Evolutionary conservation across 371 early-diverging fungal genomes (phyloP).

Genomic region (Thermomucor indicae-seudaticae): DNA sequence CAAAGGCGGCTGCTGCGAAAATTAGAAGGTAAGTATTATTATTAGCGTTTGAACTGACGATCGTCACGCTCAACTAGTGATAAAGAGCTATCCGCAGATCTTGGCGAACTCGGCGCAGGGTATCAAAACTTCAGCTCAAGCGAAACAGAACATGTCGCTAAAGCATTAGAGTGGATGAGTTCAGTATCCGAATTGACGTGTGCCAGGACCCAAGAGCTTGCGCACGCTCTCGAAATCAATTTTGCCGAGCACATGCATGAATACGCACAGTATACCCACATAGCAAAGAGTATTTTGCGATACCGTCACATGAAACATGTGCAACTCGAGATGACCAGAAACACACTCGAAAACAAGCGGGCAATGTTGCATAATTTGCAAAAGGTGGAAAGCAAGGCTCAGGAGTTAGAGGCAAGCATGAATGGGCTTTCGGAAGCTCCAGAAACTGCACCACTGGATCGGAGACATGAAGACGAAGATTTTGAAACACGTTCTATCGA

Average conservation of each 20-base stretch:
- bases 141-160: constrained; percentile 62
- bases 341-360: constrained; percentile 66
- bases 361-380: constrained; percentile 58
- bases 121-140: constrained; percentile 87
- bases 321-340: constrained; percentile 74
- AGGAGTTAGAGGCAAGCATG: constrained; percentile 50
- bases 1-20: constrained; percentile 55
- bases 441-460: neutral
- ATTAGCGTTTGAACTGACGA: neutral
- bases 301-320: constrained; percentile 80
- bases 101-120: constrained; percentile 79
- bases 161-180: constrained; percentile 78
- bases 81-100: constrained; percentile 57
- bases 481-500: constrained; percentile 37
- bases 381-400: constrained; percentile 51
- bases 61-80: neutral
- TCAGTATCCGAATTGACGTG: constrained; percentile 78
- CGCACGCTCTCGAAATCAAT: constrained; percentile 59
- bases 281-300: constrained; percentile 73
- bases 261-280: constrained; percentile 75
- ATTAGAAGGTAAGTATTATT: constrained; percentile 40
- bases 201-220: constrained; percentile 43
- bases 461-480: constrained; percentile 8
- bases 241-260: constrained; percentile 82
- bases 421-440: constrained; percentile 3